Conservation (phyloP, 2,329 filamentous ascomycete species). For the Diaporthe vexans region DNA sequence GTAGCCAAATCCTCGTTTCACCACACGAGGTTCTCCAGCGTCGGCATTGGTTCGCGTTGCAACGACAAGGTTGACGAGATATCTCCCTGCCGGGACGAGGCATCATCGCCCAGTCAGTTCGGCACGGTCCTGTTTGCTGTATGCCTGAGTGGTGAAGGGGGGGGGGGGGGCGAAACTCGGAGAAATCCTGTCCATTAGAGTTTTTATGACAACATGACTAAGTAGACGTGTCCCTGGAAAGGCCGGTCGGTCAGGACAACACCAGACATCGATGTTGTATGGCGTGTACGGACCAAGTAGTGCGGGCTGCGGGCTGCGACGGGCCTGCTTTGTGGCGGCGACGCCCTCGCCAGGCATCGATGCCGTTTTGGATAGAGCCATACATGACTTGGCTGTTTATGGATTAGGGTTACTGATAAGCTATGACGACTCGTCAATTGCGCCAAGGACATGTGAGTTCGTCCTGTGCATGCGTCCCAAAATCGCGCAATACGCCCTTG, state of each 20-base stretch:
- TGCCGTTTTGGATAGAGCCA: conserved; percentile 25
- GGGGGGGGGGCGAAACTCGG: not conserved
- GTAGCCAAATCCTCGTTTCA: conserved; percentile 1
- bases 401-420: conserved; percentile 12
- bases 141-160: not conserved
- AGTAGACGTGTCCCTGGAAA: not conserved
- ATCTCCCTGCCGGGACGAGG: not conserved
- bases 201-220: conserved; percentile 13
- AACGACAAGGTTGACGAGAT: conserved; percentile 13
- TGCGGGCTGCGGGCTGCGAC: not conserved
- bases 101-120: not conserved
- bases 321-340: conserved; percentile 10
- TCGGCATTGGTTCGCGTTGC: conserved; percentile 7
- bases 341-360: conserved; percentile 23
- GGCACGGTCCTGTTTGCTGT: not conserved
- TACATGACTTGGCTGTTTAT: conserved; percentile 24
- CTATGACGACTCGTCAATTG: conserved; percentile 19
- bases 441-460: not conserved
- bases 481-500: not conserved
- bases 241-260: not conserved
- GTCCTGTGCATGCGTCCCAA: conserved; percentile 15
- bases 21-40: not conserved
- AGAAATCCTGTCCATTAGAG: not conserved
- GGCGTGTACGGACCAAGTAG: not conserved
- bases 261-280: not conserved